phyloP scores from a whole-genome alignment of 2,329 filamentous ascomycete genomes.

The Microdochium trichocladiopsis region DNA sequence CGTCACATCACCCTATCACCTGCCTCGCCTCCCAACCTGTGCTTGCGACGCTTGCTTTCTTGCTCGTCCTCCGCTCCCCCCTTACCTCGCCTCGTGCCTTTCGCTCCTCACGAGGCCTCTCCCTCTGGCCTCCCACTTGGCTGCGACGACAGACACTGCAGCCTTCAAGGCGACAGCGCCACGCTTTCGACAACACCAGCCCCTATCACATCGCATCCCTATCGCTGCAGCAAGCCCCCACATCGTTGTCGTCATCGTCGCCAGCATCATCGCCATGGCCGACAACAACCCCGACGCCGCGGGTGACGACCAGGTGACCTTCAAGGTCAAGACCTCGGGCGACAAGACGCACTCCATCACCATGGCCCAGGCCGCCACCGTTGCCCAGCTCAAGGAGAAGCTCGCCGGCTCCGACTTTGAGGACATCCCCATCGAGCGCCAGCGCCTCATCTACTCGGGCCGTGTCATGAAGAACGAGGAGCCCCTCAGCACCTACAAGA shows the following conservation, averaged over 20 bases:
- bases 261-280: not conserved
- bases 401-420: constrained; percentile 76
- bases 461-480: constrained; percentile 95
- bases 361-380: constrained; percentile 66
- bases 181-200: too few relatives aligned
- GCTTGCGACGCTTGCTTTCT: too few relatives aligned
- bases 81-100: too few relatives aligned
- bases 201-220: too few relatives aligned
- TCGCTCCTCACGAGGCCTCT: too few relatives aligned
- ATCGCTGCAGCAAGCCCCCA: not conserved
- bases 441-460: constrained; percentile 95
- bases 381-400: constrained; percentile 84
- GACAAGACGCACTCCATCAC: constrained; percentile 81
- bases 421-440: constrained; percentile 78
- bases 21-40: not conserved
- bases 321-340: constrained; percentile 96
- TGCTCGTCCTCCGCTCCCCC: too few relatives aligned
- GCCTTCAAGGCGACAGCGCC: too few relatives aligned
- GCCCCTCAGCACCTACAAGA: constrained; percentile 78
- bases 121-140: too few relatives aligned
- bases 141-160: too few relatives aligned
- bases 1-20: not conserved
- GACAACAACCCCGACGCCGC: constrained; percentile 57
- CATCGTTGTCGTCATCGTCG: not conserved
- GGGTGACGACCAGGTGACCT: constrained; percentile 74